Base-by-base conservation (phyloP, 306 rosid species). In the Delonix regia region DNA sequence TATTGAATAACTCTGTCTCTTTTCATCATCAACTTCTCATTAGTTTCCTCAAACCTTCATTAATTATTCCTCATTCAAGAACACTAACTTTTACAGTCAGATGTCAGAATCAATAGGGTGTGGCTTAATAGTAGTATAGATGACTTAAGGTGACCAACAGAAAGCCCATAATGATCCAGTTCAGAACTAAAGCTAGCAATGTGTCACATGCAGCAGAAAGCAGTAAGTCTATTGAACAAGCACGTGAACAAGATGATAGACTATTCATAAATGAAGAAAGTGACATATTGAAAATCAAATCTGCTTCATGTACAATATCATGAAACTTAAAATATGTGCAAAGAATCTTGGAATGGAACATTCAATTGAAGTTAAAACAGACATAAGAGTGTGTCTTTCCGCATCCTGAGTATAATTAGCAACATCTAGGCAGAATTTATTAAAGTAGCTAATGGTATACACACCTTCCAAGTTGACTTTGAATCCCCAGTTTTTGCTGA, bases 381-480 rank as follows among this genome's bases (percentile, higher is more conserved):
- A 78, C 49, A 74, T 42, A 84, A 84, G 21, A 60, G 33, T 4
- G 62, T 13, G 30, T 59, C 33, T 44, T 36, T 72, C 59, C 7
- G 60, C 36, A 80, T 67, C 57, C 52, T 61, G 33, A 27, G 38
- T 22, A 45, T 60, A 71, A 72, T 63, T 69, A 87, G 52, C 67
- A 27, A 49, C 34, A 60, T 14, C 0, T 7, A 53, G 12, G 66
- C 47, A 47, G 47, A 41, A 53, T 71, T 66, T 25, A 49, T 57
- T 39, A 57, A 81, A 78, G 44, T n/a, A 56, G 77, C 39, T 12
- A 73, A 36, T 57, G 51, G 66, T 67, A 81, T 48, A 69, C 38
- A 66, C 87, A 95, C 99, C 99, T 95, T 95, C 98, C 97, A 92
- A 49, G 97, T 90, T 60, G 95, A 85, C 83, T 87, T 91, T 76